Evolutionary conservation across 257 asterid genomes (phyloP).

Genomic region (Solanum bukasovii): DNA sequence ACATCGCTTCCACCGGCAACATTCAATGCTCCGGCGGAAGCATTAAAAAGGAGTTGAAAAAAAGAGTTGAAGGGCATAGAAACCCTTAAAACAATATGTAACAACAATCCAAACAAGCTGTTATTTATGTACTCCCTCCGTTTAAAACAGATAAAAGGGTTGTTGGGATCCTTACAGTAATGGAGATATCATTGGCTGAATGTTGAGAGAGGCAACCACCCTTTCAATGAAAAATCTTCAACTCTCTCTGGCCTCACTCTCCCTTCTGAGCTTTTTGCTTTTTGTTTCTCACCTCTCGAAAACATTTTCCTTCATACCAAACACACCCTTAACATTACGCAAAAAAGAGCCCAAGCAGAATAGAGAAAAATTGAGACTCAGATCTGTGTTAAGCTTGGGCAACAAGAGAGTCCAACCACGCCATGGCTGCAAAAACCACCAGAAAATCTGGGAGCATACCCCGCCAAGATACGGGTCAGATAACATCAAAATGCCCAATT

Average conservation of each 20-base stretch:
- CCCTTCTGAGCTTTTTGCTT: not conserved
- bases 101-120: not conserved
- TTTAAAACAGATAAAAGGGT: not conserved
- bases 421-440: slow-evolving; percentile 20
- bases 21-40: not conserved
- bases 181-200: slow-evolving; percentile 13
- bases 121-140: not conserved
- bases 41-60: not conserved
- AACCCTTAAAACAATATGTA: not conserved
- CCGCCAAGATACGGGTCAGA: slow-evolving; percentile 11
- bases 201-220: slow-evolving; percentile 54
- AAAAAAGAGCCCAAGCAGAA: not conserved
- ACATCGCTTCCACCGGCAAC: not conserved
- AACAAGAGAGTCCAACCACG: not conserved
- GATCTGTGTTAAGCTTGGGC: not conserved
- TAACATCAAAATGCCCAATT: not conserved
- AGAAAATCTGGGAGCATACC: not conserved
- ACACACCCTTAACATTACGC: not conserved
- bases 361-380: not conserved
- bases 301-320: not conserved
- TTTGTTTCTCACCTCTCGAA: not conserved
- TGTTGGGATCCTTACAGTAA: not conserved
- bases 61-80: not conserved
- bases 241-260: not conserved
- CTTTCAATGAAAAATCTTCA: slow-evolving; percentile 11